These are phyloP conservation scores for Quercus tomentella DNA, from an alignment of 331 rosid genomes.

Conservation along the genomic window DNA sequence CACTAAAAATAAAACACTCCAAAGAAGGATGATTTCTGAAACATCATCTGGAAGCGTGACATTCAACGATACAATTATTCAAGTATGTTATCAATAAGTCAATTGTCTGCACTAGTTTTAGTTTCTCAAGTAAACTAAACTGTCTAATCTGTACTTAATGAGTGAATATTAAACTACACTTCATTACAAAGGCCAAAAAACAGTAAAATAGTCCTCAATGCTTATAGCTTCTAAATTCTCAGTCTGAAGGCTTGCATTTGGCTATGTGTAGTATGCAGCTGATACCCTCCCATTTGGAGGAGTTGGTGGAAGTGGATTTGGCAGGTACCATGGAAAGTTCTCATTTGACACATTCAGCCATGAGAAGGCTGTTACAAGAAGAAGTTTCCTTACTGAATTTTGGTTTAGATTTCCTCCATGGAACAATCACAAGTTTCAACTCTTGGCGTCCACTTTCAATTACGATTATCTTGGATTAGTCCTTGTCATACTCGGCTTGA, in stretches of 20 bases:
- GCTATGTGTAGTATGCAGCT: conserved; percentile 43
- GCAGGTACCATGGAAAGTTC: conserved; percentile 70
- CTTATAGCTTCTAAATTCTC: neutral
- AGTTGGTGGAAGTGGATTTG: conserved; percentile 68
- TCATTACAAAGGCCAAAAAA: no score
- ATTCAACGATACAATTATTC: conserved; percentile 61
- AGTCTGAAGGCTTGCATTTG: neutral
- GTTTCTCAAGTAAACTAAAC: neutral
- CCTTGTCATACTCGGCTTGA: conserved; percentile 49
- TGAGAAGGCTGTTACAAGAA: conserved; percentile 42
- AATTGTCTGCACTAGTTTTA: neutral
- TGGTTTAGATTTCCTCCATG: conserved; percentile 87
- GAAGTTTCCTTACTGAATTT: conserved; percentile 59
- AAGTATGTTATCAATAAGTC: conserved; percentile 28
- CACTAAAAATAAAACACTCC: conserved; percentile 49
- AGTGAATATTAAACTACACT: no score
- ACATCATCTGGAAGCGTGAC: conserved; percentile 68
- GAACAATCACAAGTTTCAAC: conserved; percentile 50
- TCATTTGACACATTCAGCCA: conserved; percentile 77
- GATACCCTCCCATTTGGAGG: conserved; percentile 83
- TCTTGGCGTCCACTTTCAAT: conserved; percentile 39
- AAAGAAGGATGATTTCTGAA: conserved; percentile 52
- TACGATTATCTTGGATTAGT: conserved; percentile 46
- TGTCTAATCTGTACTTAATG: no score
- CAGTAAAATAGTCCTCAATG: neutral